Conservation (phyloP, 495 filamentous ascomycete genomes). For the Platismatia glauca region DNA sequence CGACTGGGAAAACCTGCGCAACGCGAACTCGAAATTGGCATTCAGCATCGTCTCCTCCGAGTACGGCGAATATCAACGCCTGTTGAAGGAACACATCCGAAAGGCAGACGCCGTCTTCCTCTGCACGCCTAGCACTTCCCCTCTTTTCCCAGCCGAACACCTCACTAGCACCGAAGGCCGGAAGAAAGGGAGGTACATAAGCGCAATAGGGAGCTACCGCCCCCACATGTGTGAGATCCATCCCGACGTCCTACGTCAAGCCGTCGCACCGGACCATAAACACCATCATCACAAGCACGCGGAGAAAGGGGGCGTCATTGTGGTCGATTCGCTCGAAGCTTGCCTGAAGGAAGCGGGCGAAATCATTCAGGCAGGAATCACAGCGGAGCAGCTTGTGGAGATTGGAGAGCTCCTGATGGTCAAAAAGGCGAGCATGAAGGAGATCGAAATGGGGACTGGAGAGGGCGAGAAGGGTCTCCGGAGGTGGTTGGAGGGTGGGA, state of each 20-base stretch:
- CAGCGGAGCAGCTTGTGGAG: slow-evolving; percentile 69
- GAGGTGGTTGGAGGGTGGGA: slow-evolving; percentile 68
- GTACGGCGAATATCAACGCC: slow-evolving; percentile 60
- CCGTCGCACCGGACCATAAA: slow-evolving; percentile 44
- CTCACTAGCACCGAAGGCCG: slow-evolving; percentile 62
- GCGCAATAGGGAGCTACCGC: slow-evolving; percentile 77
- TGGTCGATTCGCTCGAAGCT: slow-evolving; percentile 75
- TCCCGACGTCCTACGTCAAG: slow-evolving; percentile 60
- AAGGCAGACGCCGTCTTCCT: slow-evolving; percentile 74
- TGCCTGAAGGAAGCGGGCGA: slow-evolving; percentile 84
- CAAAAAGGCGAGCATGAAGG: slow-evolving; percentile 37
- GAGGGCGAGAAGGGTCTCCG: slow-evolving; percentile 47
- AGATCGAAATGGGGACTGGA: slow-evolving; percentile 32
- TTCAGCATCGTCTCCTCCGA: slow-evolving; percentile 62
- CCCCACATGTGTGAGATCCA: slow-evolving; percentile 81
- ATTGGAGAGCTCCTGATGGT: slow-evolving; percentile 77
- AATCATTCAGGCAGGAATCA: slow-evolving; percentile 67
- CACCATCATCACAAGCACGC: slow-evolving; percentile 66
- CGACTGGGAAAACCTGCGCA: slow-evolving; percentile 41
- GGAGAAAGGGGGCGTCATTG: slow-evolving; percentile 59
- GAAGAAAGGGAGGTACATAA: slow-evolving; percentile 66
- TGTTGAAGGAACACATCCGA: slow-evolving; percentile 57
- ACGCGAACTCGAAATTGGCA: slow-evolving; percentile 52
- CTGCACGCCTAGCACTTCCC: slow-evolving; percentile 53
- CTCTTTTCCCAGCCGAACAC: slow-evolving; percentile 54